Percentiles rank a stretch among this genome's conserved stretches.
Evolutionary conservation across 2,329 filamentous ascomycete species (phyloP).

Genomic region (Didymella glomerata): DNA sequence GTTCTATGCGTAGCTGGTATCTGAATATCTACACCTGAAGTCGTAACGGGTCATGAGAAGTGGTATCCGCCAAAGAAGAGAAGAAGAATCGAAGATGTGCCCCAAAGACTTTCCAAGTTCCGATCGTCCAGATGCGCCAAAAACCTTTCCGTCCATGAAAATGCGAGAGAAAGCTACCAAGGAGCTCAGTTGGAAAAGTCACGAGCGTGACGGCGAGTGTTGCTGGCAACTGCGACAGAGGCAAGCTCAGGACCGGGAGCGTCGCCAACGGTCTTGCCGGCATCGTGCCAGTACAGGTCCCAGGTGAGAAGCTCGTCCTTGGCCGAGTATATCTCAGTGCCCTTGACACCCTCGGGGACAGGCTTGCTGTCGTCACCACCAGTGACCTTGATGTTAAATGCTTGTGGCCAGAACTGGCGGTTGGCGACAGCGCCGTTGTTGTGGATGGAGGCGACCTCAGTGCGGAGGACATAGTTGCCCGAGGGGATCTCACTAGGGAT

Average conservation of each 20-base stretch:
- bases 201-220: slow-evolving; percentile 34
- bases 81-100: slow-evolving; percentile 10
- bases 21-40: slow-evolving; percentile 19
- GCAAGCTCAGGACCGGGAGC: slow-evolving; percentile 38
- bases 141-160: slow-evolving; percentile 6
- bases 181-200: slow-evolving; percentile 38
- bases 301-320: slow-evolving; percentile 41
- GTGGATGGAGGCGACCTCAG: slow-evolving; percentile 48
- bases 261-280: slow-evolving; percentile 32
- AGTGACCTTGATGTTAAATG: slow-evolving; percentile 47
- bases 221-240: slow-evolving; percentile 24
- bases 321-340: slow-evolving; percentile 41
- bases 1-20: slow-evolving; percentile 11
- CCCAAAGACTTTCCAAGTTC: slow-evolving; percentile 3
- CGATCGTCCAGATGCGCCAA: slow-evolving; percentile 12
- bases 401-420: slow-evolving; percentile 49
- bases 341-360: slow-evolving; percentile 41
- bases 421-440: slow-evolving; percentile 44
- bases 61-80: slow-evolving; percentile 21
- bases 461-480: slow-evolving; percentile 49
- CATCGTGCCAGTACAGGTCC: slow-evolving; percentile 44
- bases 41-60: slow-evolving; percentile 19
- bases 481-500: slow-evolving; percentile 45
- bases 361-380: slow-evolving; percentile 38
- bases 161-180: not conserved